phyloP scores from a whole-genome alignment of 192 early-diverging fungal species.

The Podila epicladia region DNA sequence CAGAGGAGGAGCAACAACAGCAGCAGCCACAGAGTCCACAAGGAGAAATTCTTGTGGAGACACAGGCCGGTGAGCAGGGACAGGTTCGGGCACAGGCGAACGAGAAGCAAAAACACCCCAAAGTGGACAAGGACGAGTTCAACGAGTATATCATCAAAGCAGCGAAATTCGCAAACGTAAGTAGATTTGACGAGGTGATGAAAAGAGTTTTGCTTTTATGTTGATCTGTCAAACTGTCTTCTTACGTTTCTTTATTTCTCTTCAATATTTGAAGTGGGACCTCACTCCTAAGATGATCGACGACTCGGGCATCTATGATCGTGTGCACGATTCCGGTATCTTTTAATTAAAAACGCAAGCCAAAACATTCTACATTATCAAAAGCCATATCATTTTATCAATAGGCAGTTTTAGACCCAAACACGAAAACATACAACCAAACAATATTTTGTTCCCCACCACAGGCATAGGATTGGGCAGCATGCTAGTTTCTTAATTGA shows the following conservation, averaged over 20 bases:
- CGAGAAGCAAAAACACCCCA: not conserved
- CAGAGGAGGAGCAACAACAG: not conserved
- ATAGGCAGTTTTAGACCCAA: no score
- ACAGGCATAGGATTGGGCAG: no score
- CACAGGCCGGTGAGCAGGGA: not conserved
- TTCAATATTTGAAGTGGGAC: not conserved
- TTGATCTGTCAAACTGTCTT: not conserved
- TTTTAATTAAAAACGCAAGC: not conserved
- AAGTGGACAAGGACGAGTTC: slow-evolving; percentile 15
- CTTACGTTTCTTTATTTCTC: slow-evolving; percentile 1
- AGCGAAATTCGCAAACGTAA: slow-evolving; percentile 40
- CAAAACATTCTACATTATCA: no score
- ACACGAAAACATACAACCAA: no score
- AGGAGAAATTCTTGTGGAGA: not conserved
- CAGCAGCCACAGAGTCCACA: not conserved
- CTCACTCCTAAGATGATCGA: not conserved
- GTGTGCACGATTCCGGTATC: not conserved
- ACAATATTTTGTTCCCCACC: no score
- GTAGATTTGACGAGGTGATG: not conserved
- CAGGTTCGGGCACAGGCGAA: not conserved
- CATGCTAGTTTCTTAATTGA: no score
- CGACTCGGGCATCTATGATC: not conserved
- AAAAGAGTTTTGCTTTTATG: not conserved
- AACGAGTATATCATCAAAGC: slow-evolving; percentile 32
- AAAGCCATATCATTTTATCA: no score